Conservation (phyloP, 2,329 filamentous ascomycete genomes). For the Cladophialophora exuberans region DNA sequence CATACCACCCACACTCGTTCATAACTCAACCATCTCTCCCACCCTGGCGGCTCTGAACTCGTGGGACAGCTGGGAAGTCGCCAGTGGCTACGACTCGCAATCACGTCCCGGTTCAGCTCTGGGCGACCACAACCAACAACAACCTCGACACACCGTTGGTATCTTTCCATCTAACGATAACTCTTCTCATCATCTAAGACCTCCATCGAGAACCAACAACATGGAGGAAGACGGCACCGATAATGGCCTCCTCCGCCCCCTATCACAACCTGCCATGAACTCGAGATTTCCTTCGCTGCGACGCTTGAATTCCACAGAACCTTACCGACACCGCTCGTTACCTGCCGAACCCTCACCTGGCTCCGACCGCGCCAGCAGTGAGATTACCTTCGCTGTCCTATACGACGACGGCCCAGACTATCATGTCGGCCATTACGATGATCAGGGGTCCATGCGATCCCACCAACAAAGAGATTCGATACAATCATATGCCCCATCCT, state of each 20-base stretch:
- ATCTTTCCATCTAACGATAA: constrained; percentile 4
- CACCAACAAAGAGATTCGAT: constrained; percentile 30
- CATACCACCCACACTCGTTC: constrained; percentile 22
- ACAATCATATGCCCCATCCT: constrained; percentile 34
- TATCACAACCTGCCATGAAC: constrained; percentile 31
- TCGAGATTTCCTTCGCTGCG: constrained; percentile 35
- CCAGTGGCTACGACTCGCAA: constrained; percentile 30
- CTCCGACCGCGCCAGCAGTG: constrained; percentile 34
- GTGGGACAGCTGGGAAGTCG: constrained; percentile 34
- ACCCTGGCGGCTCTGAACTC: constrained; percentile 27
- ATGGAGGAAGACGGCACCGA: constrained; percentile 32
- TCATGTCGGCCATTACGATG: constrained; percentile 34
- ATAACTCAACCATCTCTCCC: constrained; percentile 14
- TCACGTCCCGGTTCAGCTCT: constrained; percentile 23
- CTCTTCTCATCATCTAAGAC: not conserved
- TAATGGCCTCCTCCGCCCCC: constrained; percentile 28
- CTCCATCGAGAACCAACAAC: constrained; percentile 3
- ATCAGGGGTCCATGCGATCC: constrained; percentile 28
- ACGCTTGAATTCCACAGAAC: constrained; percentile 32
- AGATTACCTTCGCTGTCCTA: constrained; percentile 35
- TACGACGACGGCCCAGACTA: constrained; percentile 35
- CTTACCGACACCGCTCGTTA: constrained; percentile 33
- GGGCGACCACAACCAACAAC: constrained; percentile 11
- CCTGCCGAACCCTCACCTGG: constrained; percentile 31
- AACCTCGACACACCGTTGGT: constrained; percentile 9